Evolutionary conservation across 2,329 filamentous ascomycete genomes (phyloP).

Genomic region (Nigrograna mackinnonii): DNA sequence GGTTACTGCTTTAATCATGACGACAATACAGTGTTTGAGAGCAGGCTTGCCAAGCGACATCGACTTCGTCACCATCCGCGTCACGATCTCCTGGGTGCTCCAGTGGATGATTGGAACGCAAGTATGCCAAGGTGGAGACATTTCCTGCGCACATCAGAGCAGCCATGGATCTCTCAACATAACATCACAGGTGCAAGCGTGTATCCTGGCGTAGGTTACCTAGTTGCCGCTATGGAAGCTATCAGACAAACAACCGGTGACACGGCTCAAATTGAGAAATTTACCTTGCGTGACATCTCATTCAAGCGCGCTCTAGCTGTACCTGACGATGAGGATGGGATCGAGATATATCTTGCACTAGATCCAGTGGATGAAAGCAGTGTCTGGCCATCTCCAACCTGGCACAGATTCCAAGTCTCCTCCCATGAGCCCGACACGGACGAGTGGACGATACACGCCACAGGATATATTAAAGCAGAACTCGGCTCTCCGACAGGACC

Average conservation of each 20-base stretch:
- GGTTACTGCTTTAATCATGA: neutral
- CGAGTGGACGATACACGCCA: conserved; percentile 7
- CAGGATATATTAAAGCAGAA: conserved; percentile 2
- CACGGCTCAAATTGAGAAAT: neutral
- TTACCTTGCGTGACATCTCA: conserved; percentile 11
- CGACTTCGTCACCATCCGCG: conserved; percentile 1
- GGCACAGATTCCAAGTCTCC: conserved; percentile 7
- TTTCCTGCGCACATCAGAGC: conserved; percentile 11
- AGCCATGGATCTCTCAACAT: conserved; percentile 29
- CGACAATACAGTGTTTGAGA: neutral
- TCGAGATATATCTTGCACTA: conserved; percentile 16
- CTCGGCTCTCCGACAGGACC: no score
- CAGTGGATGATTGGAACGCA: neutral
- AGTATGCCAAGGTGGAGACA: conserved; percentile 9
- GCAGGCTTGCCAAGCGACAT: neutral
- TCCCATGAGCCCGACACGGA: conserved; percentile 1
- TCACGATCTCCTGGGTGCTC: conserved; percentile 9
- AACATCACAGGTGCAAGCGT: conserved; percentile 16
- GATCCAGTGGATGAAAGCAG: conserved; percentile 4
- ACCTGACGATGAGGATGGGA: conserved; percentile 15
- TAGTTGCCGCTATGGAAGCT: conserved; percentile 2
- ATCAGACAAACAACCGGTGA: conserved; percentile 13
- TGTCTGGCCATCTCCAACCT: conserved; percentile 3
- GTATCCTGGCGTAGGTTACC: conserved; percentile 2
- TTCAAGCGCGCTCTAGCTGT: conserved; percentile 12